phyloP scores from a whole-genome alignment of 352 stramenopile genomes.

The Sclerospora graminicola region DNA sequence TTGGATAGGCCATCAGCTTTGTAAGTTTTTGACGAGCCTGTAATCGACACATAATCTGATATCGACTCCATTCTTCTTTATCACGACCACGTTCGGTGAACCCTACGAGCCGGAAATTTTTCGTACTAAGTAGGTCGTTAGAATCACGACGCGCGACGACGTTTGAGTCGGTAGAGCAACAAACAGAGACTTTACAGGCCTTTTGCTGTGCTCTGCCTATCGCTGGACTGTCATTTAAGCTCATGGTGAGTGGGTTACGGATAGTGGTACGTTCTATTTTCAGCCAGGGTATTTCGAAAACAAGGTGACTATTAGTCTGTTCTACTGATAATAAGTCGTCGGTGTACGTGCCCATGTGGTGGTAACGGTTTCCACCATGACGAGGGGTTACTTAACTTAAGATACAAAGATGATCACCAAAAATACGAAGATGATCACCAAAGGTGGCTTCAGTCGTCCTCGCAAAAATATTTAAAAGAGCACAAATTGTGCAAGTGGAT shows the following conservation, averaged over 20 bases:
- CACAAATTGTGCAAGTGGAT: conserved; percentile 38
- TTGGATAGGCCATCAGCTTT: too few relatives aligned
- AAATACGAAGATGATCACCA: conserved; percentile 52
- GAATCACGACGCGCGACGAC: conserved; percentile 50
- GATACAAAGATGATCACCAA: conserved; percentile 79
- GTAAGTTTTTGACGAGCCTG: too few relatives aligned
- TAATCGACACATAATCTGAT: too few relatives aligned
- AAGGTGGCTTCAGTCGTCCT: conserved; percentile 22
- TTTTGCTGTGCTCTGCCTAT: conserved; percentile 77
- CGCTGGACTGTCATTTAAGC: conserved; percentile 68
- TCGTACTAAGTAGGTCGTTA: too few relatives aligned
- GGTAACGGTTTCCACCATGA: conserved; percentile 59
- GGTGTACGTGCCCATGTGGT: conserved; percentile 86
- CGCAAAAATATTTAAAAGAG: conserved; percentile 36
- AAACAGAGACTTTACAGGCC: conserved; percentile 54
- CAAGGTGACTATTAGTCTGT: conserved; percentile 74
- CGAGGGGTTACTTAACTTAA: conserved; percentile 78
- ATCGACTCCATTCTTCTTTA: too few relatives aligned
- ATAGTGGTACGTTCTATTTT: conserved; percentile 78
- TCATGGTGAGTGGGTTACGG: conserved; percentile 81
- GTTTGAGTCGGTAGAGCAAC: conserved; percentile 55
- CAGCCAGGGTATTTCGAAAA: conserved; percentile 60
- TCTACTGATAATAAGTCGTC: conserved; percentile 87
- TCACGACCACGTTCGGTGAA: too few relatives aligned
- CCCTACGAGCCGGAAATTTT: too few relatives aligned